A percentile compares a stretch with the other conserved stretches of the same genome.
Conservation (phyloP, 108 stramenopile species). For the Cyclotella atomus region DNA sequence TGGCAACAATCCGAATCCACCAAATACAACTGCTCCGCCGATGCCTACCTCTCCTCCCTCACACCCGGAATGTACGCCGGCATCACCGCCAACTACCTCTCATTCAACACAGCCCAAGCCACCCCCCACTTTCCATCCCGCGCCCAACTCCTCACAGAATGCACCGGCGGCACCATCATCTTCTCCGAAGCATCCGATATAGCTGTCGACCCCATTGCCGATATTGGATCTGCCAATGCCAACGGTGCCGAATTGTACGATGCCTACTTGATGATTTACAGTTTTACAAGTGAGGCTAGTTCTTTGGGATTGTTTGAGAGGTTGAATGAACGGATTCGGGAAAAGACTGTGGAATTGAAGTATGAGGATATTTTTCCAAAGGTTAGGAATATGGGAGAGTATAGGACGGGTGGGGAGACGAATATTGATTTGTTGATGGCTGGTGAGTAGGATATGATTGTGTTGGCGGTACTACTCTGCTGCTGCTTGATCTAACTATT, state of each 20-base stretch:
- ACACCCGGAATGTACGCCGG: conserved; percentile 39
- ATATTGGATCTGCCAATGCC: conserved; percentile 26
- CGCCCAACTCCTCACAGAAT: conserved; percentile 17
- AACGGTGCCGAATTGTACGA: conserved; percentile 39
- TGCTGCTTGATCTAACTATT: neutral
- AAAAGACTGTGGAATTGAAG: conserved; percentile 9
- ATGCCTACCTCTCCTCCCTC: conserved; percentile 23
- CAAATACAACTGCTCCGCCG: conserved; percentile 36
- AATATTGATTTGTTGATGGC: conserved; percentile 47
- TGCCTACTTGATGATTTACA: conserved; percentile 51
- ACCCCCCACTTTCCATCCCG: conserved; percentile 32
- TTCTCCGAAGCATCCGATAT: conserved; percentile 42
- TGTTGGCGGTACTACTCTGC: neutral
- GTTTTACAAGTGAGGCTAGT: conserved; percentile 31
- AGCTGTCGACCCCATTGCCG: conserved; percentile 38
- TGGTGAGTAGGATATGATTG: conserved; percentile 6
- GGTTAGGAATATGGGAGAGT: conserved; percentile 48
- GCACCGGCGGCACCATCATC: conserved; percentile 44
- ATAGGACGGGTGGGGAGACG: conserved; percentile 46
- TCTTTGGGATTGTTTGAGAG: conserved; percentile 44
- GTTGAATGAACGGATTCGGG: conserved; percentile 43
- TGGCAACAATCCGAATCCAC: conserved; percentile 5
- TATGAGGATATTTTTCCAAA: conserved; percentile 53
- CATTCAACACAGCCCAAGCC: conserved; percentile 27
- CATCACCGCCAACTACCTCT: conserved; percentile 36